Percentiles rank a stretch among this genome's conserved stretches.
Evolutionary conservation across 2,329 filamentous ascomycete genomes (phyloP).

Genomic region (Ascochyta lentis): DNA sequence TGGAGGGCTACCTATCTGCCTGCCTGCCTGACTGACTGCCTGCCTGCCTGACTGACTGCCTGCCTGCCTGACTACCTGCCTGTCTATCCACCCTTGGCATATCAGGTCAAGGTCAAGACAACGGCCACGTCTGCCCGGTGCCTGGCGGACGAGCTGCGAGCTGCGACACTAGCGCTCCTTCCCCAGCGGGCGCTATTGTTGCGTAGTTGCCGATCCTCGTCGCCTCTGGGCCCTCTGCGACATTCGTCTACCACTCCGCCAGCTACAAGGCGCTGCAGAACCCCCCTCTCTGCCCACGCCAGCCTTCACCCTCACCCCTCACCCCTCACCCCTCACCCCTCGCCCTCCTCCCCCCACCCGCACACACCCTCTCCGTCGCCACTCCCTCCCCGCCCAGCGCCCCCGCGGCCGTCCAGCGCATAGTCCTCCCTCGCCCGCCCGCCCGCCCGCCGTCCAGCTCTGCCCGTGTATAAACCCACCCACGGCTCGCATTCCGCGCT

Average conservation of each 20-base stretch:
- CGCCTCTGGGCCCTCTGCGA: slow-evolving; percentile 7
- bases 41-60: too few species aligned
- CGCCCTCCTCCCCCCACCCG: too few species aligned
- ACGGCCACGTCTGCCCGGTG: not conserved
- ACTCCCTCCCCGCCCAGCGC: not conserved
- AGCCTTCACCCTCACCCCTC: slow-evolving; percentile 5
- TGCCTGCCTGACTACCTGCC: too few species aligned
- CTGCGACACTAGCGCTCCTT: slow-evolving; percentile 21
- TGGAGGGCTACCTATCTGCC: too few species aligned
- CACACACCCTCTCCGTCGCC: not conserved
- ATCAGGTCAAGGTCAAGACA: too few species aligned
- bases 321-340: too few species aligned
- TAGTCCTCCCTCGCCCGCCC: slow-evolving; percentile 5
- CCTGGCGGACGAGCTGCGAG: not conserved
- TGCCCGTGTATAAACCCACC: slow-evolving; percentile 1
- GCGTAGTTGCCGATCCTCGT: slow-evolving; percentile 31
- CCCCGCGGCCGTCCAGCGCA: not conserved
- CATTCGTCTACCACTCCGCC: not conserved
- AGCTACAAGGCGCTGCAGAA: not conserved
- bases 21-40: too few species aligned
- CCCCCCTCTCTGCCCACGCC: slow-evolving; percentile 3
- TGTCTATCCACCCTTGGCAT: not conserved
- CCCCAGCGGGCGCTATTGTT: slow-evolving; percentile 27
- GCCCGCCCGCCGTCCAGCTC: not conserved
- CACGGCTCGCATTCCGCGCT: slow-evolving; percentile 16